Conservation (phyloP, 2,329 filamentous ascomycete genomes). For the Monilinia vaccinii-corymbosi region DNA sequence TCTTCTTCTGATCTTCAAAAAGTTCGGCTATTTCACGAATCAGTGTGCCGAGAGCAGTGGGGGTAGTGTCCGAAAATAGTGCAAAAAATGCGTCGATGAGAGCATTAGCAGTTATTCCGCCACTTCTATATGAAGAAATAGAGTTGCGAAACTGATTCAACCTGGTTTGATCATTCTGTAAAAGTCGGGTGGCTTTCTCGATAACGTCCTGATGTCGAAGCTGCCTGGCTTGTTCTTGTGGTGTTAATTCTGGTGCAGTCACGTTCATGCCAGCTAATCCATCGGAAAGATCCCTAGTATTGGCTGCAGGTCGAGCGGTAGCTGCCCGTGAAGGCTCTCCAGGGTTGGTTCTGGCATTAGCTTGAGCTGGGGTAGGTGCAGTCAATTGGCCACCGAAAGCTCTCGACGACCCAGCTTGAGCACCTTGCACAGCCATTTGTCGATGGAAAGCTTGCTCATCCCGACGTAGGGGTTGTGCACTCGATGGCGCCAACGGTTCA, state of each 20-base stretch:
- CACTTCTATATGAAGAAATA: slow-evolving; percentile 69
- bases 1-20: slow-evolving; percentile 74
- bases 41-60: slow-evolving; percentile 75
- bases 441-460: slow-evolving; percentile 89
- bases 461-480: slow-evolving; percentile 69
- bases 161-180: slow-evolving; percentile 69
- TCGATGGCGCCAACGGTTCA: slow-evolving; percentile 66
- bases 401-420: slow-evolving; percentile 68
- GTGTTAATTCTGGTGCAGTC: slow-evolving; percentile 44
- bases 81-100: slow-evolving; percentile 83
- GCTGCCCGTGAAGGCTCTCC: slow-evolving; percentile 10
- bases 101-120: slow-evolving; percentile 59
- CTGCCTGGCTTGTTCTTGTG: slow-evolving; percentile 72
- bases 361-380: slow-evolving; percentile 32
- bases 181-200: slow-evolving; percentile 72
- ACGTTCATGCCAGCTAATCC: slow-evolving; percentile 33
- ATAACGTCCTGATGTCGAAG: slow-evolving; percentile 77
- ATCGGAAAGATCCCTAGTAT: not conserved
- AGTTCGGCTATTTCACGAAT: slow-evolving; percentile 88
- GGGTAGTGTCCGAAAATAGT: slow-evolving; percentile 69
- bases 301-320: slow-evolving; percentile 13
- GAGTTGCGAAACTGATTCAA: slow-evolving; percentile 67
- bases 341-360: slow-evolving; percentile 18
- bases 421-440: slow-evolving; percentile 82
- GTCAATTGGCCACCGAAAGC: slow-evolving; percentile 82